Percentiles rank a stretch among this genome's conserved stretches.
phyloP scores from a whole-genome alignment of 2,329 filamentous ascomycete species.

The Talaromyces piceae region DNA sequence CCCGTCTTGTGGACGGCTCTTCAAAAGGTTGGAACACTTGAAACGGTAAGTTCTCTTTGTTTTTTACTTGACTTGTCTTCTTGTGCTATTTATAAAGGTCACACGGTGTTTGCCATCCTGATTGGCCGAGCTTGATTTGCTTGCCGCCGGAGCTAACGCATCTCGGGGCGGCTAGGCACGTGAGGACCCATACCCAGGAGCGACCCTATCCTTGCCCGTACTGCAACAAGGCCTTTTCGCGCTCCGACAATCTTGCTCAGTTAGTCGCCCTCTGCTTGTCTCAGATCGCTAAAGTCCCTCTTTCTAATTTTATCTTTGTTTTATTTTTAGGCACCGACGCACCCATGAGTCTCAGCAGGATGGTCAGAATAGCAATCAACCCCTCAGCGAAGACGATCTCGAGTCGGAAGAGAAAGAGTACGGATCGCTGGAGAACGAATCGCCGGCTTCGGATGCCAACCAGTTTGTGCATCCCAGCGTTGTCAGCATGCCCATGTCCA shows the following conservation, averaged over 20 bases:
- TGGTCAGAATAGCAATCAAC: conserved; percentile 39
- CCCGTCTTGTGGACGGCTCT: conserved; percentile 89
- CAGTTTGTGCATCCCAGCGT: conserved; percentile 21
- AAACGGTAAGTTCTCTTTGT: conserved; percentile 68
- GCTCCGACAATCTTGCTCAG: conserved; percentile 98
- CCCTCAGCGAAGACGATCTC: conserved; percentile 62
- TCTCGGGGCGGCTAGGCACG: conserved; percentile 63
- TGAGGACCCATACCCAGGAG: conserved; percentile 98
- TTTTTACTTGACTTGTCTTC: conserved; percentile 6
- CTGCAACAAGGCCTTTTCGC: conserved; percentile 97
- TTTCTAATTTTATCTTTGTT: conserved; percentile 1
- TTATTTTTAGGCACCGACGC: conserved; percentile 52
- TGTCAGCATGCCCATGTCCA: conserved; percentile 30
- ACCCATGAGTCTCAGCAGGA: conserved; percentile 73
- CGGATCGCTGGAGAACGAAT: conserved; percentile 70
- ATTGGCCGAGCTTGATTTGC: conserved; percentile 32
- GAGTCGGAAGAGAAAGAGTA: conserved; percentile 71
- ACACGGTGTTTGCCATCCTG: conserved; percentile 1
- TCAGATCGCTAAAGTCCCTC: background rate
- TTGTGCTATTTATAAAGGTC: conserved; percentile 19
- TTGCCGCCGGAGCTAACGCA: conserved; percentile 44
- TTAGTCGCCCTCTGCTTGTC: conserved; percentile 48
- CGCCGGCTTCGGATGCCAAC: conserved; percentile 45
- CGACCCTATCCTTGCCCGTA: conserved; percentile 95
- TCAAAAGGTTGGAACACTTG: conserved; percentile 98